These are phyloP conservation scores for Linum usitatissimum DNA, from an alignment of 345 rosid species.

Conservation along the genomic window DNA sequence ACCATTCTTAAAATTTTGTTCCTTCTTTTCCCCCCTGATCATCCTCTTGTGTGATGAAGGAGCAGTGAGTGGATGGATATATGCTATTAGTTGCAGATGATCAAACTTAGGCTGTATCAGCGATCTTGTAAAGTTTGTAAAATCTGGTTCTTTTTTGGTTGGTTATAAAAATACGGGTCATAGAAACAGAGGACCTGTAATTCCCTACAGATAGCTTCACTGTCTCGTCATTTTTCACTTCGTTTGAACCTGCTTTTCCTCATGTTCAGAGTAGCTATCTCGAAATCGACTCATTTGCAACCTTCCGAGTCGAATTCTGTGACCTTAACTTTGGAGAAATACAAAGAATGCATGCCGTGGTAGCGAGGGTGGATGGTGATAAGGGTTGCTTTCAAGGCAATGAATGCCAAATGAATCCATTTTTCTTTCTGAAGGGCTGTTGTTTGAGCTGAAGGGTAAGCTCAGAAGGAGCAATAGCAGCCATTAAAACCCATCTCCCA, in stretches of 20 bases:
- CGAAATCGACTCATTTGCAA: neutral
- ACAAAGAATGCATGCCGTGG: neutral
- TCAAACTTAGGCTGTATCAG: neutral
- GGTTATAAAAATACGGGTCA: slow-evolving; percentile 22
- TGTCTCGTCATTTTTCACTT: slow-evolving; percentile 9
- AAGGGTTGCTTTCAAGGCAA: neutral
- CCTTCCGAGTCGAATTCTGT: too few species aligned
- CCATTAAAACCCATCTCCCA: neutral
- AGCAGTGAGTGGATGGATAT: too few species aligned
- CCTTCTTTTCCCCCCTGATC: neutral
- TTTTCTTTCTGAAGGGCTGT: neutral
- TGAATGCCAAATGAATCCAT: neutral
- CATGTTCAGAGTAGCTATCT: too few species aligned
- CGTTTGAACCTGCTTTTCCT: too few species aligned
- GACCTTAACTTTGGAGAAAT: too few species aligned
- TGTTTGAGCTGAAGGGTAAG: neutral
- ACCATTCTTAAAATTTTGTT: neutral
- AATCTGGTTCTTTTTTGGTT: slow-evolving; percentile 19
- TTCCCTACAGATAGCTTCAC: slow-evolving; percentile 26
- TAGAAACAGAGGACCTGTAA: slow-evolving; percentile 27
- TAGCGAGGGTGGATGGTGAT: neutral
- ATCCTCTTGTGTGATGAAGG: neutral
- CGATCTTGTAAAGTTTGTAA: slow-evolving; percentile 10
- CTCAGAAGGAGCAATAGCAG: neutral
- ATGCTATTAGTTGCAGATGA: neutral